Conservation (phyloP, 805 yeast species). For the Yarrowia sp. region DNA sequence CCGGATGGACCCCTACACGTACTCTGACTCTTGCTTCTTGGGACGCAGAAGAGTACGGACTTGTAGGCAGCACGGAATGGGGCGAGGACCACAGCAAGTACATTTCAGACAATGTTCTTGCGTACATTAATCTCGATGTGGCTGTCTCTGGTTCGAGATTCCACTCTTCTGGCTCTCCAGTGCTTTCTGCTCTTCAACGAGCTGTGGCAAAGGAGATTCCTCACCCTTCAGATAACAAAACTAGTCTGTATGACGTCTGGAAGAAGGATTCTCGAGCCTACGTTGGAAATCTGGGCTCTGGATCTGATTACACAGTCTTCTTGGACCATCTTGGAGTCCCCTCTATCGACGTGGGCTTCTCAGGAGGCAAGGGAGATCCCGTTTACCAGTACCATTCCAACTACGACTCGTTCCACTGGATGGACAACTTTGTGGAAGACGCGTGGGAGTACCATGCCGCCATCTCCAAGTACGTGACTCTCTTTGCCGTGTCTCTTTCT, state of each 20-base stretch:
- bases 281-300: constrained; percentile 58
- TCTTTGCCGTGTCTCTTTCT: constrained; percentile 46
- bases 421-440: constrained; percentile 60
- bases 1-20: constrained; percentile 71
- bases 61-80: constrained; percentile 74
- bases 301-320: constrained; percentile 58
- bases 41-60: constrained; percentile 78
- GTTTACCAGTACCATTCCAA: constrained; percentile 75
- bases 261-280: constrained; percentile 33
- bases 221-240: constrained; percentile 43
- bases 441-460: constrained; percentile 58
- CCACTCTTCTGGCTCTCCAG: constrained; percentile 55
- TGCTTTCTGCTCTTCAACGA: constrained; percentile 48
- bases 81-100: constrained; percentile 56
- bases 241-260: constrained; percentile 40
- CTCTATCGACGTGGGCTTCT: constrained; percentile 56
- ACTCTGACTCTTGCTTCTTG: constrained; percentile 69
- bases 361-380: constrained; percentile 46
- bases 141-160: constrained; percentile 57
- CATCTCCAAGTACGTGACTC: constrained; percentile 52
- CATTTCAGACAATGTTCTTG: constrained; percentile 52
- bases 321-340: constrained; percentile 44
- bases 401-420: constrained; percentile 71
- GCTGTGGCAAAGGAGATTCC: constrained; percentile 45
- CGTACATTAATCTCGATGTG: constrained; percentile 68